phyloP scores from a whole-genome alignment of 2,329 filamentous ascomycete species.

The Sporothrix brasiliensis region DNA sequence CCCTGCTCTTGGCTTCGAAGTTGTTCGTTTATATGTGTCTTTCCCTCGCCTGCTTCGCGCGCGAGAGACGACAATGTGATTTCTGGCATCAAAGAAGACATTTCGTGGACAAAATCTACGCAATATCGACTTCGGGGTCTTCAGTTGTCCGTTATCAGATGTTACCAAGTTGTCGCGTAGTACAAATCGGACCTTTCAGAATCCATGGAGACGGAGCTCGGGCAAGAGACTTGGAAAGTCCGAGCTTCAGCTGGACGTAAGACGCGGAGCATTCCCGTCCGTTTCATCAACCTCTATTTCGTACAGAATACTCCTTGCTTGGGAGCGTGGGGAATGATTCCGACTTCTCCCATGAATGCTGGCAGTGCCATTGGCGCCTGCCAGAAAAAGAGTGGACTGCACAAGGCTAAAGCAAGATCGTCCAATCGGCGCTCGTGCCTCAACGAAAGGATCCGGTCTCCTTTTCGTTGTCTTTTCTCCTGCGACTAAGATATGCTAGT shows the following conservation, averaged over 20 bases:
- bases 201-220: neutral
- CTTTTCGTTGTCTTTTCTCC: conserved; percentile 20
- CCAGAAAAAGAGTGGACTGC: conserved; percentile 9
- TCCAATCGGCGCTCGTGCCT: neutral
- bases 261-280: conserved; percentile 13
- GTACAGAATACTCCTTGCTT: no score
- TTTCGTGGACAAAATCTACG: neutral
- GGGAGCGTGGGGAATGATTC: conserved; percentile 24
- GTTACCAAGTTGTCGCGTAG: neutral
- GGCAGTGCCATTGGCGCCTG: conserved; percentile 20
- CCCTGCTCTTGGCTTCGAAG: neutral
- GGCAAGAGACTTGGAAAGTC: conserved; percentile 7
- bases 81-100: neutral
- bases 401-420: conserved; percentile 1
- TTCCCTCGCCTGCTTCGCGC: neutral
- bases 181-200: conserved; percentile 9
- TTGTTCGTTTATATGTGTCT: neutral
- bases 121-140: neutral
- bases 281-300: neutral
- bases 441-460: neutral
- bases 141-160: conserved; percentile 15
- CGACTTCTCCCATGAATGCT: conserved; percentile 29
- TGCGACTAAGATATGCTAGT: neutral
- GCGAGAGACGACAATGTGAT: neutral
- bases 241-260: conserved; percentile 16